phyloP scores from a whole-genome alignment of 2,329 filamentous ascomycete genomes.

The Westerdykella ornata region DNA sequence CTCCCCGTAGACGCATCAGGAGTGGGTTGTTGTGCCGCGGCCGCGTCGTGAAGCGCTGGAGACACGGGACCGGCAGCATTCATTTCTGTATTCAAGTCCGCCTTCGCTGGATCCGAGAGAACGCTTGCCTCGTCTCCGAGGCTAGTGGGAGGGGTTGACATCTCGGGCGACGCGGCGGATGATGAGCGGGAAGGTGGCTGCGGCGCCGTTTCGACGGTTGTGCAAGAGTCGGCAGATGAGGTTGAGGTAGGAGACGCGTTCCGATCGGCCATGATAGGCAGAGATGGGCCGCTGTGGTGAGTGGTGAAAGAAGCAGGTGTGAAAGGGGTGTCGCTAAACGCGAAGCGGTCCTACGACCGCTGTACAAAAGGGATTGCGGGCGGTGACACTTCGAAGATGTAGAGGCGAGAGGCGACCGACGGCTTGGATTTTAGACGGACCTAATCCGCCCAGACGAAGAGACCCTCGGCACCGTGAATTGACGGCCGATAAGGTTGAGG shows the following conservation, averaged over 20 bases:
- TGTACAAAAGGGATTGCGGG: conserved; percentile 18
- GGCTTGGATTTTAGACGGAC: conserved; percentile 9
- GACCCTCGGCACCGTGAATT: conserved; percentile 24
- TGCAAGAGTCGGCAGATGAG: conserved; percentile 40
- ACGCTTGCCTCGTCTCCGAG: conserved; percentile 57
- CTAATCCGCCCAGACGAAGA: conserved; percentile 13
- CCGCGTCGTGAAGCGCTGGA: conserved; percentile 17
- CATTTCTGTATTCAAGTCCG: conserved; percentile 10
- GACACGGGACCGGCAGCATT: conserved; percentile 6
- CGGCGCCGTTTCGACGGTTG: conserved; percentile 32
- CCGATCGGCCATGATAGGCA: conserved; percentile 28
- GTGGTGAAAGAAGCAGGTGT: conserved; percentile 13
- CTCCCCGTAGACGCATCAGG: conserved; percentile 17
- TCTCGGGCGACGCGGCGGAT: conserved; percentile 50
- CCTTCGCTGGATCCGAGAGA: conserved; percentile 34
- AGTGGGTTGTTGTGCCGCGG: conserved; percentile 12
- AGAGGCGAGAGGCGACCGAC: conserved; percentile 19
- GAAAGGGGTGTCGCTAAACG: conserved; percentile 24
- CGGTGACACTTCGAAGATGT: conserved; percentile 31
- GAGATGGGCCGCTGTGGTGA: conserved; percentile 1
- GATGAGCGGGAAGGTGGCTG: conserved; percentile 31
- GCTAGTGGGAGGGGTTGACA: conserved; percentile 61
- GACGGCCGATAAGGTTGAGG: conserved; percentile 13
- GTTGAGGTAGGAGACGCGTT: conserved; percentile 35
- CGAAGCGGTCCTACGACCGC: conserved; percentile 23